Evolutionary conservation across 2,329 filamentous ascomycete genomes (phyloP).

Genomic region (Fusarium udum): DNA sequence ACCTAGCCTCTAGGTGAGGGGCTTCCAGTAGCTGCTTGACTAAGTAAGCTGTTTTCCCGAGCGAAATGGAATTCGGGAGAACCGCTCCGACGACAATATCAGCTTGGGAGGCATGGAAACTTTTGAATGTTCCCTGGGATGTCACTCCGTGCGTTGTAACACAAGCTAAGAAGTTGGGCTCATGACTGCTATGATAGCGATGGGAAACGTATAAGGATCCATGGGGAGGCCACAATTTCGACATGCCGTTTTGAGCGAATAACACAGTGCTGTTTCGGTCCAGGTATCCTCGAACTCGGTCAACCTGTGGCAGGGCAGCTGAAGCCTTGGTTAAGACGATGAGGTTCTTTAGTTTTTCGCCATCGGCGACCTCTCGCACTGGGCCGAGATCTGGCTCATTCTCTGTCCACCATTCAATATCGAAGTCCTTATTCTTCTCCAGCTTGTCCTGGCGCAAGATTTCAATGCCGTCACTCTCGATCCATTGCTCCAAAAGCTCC

Average conservation of each 20-base stretch:
- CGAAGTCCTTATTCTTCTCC: slow-evolving; percentile 52
- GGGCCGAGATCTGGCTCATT: slow-evolving; percentile 49
- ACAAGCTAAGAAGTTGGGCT: slow-evolving; percentile 78
- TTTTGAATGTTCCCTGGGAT: slow-evolving; percentile 60
- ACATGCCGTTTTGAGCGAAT: slow-evolving; percentile 91
- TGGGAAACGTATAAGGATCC: slow-evolving; percentile 54
- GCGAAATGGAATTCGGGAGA: slow-evolving; percentile 39
- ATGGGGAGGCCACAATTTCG: slow-evolving; percentile 66
- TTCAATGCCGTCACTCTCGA: slow-evolving; percentile 54
- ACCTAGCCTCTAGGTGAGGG: slow-evolving; percentile 53
- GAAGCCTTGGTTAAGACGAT: slow-evolving; percentile 82
- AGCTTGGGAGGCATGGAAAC: slow-evolving; percentile 62
- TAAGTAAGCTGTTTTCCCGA: slow-evolving; percentile 49
- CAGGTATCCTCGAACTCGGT: slow-evolving; percentile 68
- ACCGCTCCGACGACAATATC: slow-evolving; percentile 60
- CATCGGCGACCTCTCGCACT: slow-evolving; percentile 52
- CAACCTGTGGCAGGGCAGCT: slow-evolving; percentile 69
- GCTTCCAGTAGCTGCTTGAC: slow-evolving; percentile 53
- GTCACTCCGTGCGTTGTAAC: slow-evolving; percentile 67
- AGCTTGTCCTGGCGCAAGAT: slow-evolving; percentile 50
- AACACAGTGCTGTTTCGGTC: slow-evolving; percentile 75
- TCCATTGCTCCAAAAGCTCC: slow-evolving; percentile 61
- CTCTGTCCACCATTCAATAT: slow-evolving; percentile 66
- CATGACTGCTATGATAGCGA: slow-evolving; percentile 50
- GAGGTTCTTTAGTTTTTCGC: slow-evolving; percentile 70